These are phyloP conservation scores for Vitis hybrid DNA, from an alignment of 177 flowering plant species.

Conservation along the genomic window DNA sequence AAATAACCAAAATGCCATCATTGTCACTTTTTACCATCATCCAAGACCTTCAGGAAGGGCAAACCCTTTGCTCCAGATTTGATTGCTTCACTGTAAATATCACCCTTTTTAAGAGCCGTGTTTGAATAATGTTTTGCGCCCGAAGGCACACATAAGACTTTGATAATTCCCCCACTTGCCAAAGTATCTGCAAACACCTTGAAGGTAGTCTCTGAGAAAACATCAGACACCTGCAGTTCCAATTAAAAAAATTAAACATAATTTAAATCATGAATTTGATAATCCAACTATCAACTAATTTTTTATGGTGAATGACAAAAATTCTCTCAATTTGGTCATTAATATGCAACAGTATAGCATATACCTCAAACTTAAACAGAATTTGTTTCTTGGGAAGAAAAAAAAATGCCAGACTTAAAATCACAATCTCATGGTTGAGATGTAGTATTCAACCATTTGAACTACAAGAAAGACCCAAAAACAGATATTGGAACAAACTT, in stretches of 20 bases:
- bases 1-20: neutral
- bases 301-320: too few relatives aligned
- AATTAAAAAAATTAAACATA: constrained; percentile 3
- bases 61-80: constrained; percentile 95
- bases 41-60: constrained; percentile 82
- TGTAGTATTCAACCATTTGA: too few relatives aligned
- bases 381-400: too few relatives aligned
- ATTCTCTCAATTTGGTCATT: too few relatives aligned
- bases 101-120: constrained; percentile 88
- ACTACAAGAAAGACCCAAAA: too few relatives aligned
- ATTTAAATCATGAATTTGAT: neutral
- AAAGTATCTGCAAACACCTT: constrained; percentile 81
- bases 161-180: constrained; percentile 68
- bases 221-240: constrained; percentile 68
- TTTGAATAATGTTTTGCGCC: constrained; percentile 80
- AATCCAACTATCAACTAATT: too few relatives aligned
- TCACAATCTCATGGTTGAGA: too few relatives aligned
- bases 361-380: too few relatives aligned
- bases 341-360: too few relatives aligned
- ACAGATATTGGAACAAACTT: too few relatives aligned
- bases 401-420: too few relatives aligned
- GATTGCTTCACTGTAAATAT: constrained; percentile 72
- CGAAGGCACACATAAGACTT: constrained; percentile 73
- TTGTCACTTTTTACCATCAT: constrained; percentile 49
- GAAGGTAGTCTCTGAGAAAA: constrained; percentile 61